phyloP scores from a whole-genome alignment of 345 rosid species.

The Bruguiera gymnorhiza region DNA sequence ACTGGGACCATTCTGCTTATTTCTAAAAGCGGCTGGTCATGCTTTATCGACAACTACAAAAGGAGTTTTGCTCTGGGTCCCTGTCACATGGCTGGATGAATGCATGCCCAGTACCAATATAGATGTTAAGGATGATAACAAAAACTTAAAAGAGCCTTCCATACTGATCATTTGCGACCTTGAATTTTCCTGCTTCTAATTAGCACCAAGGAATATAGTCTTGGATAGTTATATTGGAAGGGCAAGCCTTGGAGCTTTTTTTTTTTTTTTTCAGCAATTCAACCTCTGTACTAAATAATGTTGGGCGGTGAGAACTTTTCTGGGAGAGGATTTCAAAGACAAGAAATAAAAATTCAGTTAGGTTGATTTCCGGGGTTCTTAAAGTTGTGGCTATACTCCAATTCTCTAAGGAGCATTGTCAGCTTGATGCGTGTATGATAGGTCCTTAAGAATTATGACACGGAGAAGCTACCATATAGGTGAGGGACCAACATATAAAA shows the following conservation, averaged over 20 bases:
- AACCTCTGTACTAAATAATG: no score
- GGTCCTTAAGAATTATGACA: conserved; percentile 15
- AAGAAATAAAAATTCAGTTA: conserved; percentile 3
- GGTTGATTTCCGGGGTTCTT: conserved; percentile 10
- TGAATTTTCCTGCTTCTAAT: no score
- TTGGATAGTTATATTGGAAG: no score
- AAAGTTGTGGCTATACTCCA: conserved; percentile 32
- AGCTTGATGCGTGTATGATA: conserved; percentile 32
- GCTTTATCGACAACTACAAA: conserved; percentile 58
- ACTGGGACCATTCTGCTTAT: conserved; percentile 32
- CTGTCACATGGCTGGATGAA: conserved; percentile 37
- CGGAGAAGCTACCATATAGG: conserved; percentile 19
- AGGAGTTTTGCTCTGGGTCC: conserved; percentile 29
- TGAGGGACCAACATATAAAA: conserved; percentile 41
- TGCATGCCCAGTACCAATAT: conserved; percentile 29
- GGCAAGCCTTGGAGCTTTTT: no score
- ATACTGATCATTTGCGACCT: neutral
- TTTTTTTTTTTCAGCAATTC: no score
- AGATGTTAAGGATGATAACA: conserved; percentile 4
- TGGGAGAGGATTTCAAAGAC: neutral
- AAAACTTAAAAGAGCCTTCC: neutral
- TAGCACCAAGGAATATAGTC: no score
- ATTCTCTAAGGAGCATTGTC: conserved; percentile 13
- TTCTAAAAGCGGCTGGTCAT: conserved; percentile 31
- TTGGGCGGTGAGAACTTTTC: neutral